Evolutionary conservation across 768 basidiomycete genomes (phyloP).

Genomic region (Tricholoma hemisulphureum): DNA sequence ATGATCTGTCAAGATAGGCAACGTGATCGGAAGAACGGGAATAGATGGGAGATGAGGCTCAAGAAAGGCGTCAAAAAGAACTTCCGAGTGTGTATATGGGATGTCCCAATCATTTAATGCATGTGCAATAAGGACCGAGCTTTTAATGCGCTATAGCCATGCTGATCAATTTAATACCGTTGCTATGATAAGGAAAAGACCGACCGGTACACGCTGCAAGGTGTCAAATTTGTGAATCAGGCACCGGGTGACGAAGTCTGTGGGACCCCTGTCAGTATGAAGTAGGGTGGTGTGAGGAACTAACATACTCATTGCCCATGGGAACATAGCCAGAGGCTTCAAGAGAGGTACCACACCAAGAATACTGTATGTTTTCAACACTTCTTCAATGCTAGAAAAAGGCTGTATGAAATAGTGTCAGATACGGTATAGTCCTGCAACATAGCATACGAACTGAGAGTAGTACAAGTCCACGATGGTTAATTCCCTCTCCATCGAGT

Average conservation of each 20-base stretch:
- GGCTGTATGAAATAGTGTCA: constrained; percentile 47
- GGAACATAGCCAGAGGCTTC: constrained; percentile 66
- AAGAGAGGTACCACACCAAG: constrained; percentile 70
- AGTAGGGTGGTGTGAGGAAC: background rate
- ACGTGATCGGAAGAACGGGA: constrained; percentile 25
- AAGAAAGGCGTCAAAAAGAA: constrained; percentile 71
- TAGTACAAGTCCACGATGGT: constrained; percentile 47
- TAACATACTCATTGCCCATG: constrained; percentile 58
- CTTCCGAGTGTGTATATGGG: constrained; percentile 67
- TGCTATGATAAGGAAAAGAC: constrained; percentile 15
- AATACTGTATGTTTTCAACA: constrained; percentile 70
- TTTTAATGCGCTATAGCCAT: constrained; percentile 54
- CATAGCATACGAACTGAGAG: constrained; percentile 36
- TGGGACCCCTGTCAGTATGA: background rate
- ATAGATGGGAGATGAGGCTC: constrained; percentile 58
- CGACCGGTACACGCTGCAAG: constrained; percentile 57
- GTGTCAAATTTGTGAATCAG: constrained; percentile 59
- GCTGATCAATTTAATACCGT: background rate
- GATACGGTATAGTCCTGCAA: constrained; percentile 32
- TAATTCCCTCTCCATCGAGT: constrained; percentile 43
- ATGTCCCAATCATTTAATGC: constrained; percentile 80
- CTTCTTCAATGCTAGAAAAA: constrained; percentile 57
- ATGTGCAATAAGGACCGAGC: constrained; percentile 72
- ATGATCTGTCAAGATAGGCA: constrained; percentile 32
- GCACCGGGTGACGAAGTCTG: constrained; percentile 39